Base-by-base conservation (phyloP, 2,329 filamentous ascomycete genomes). In the Neofusicoccum kwambonambiense region DNA sequence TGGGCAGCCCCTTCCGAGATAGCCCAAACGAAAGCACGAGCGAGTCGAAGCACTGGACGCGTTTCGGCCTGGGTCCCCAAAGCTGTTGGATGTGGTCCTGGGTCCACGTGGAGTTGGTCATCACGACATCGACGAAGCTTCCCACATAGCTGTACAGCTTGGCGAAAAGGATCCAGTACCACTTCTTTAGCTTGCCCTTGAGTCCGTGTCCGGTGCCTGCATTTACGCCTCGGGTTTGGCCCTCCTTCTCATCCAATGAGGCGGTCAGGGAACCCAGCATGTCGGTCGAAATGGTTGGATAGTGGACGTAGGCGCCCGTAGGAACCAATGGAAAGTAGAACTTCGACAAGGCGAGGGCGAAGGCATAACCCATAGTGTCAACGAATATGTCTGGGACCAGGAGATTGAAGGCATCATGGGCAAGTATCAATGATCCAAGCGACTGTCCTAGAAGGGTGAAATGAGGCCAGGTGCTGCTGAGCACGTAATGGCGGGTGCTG, bases 361-460 rank as follows among this genome's bases (percentile, higher is more conserved):
- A 99, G 31, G 94, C 93, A 73, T 97, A 99, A 67, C 95, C 95
- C 93, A 99, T 97, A 1, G 95, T 99, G 74, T 99, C 95, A 71
- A 99, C 84, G 75, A 98, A 97, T 61, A 98, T 86, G 76, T 99
- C 95, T 0, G 95, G 95, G 0, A 94, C 91, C 2, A 98, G 84
- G 2, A 97, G 86, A n/a, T 87, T 89, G 76, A 99, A 95, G 11
- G 94, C 94, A 73, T 99, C 94, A 83, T 92, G 95, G 31, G 91
- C 93, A 62, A 99, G 83, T 34, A 97, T 75, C 51, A 99, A 74
- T 5, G 93, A 97, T 47, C 95, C 95, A 3, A 98, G 74, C 2
- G 92, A 96, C 77, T 99, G 95, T n/a, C 94, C 93, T 3, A 97
- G 83, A 4, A 99, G 87, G 0, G 95, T 99, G 78, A 98, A 95